phyloP scores from a whole-genome alignment of 2,329 filamentous ascomycete genomes.

The Endocalyx cinctus region DNA sequence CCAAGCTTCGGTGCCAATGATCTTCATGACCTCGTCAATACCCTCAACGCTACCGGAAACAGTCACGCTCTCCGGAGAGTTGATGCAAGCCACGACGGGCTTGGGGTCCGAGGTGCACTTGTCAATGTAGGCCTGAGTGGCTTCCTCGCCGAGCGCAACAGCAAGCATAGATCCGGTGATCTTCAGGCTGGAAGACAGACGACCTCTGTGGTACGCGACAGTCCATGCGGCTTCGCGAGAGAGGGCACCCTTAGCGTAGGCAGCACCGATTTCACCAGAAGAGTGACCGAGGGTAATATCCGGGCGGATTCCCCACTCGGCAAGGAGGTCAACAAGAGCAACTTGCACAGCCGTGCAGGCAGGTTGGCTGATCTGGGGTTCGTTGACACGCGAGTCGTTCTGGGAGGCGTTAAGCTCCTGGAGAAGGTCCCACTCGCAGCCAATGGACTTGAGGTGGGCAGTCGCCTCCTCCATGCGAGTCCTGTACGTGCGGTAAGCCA shows the following conservation, averaged over 20 bases:
- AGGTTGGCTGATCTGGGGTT: conserved; percentile 24
- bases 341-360: conserved; percentile 24
- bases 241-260: conserved; percentile 35
- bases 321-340: conserved; percentile 20
- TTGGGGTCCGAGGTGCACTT: conserved; percentile 19
- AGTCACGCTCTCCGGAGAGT: conserved; percentile 24
- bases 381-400: conserved; percentile 20
- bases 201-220: conserved; percentile 24
- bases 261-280: conserved; percentile 37
- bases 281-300: conserved; percentile 34
- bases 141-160: conserved; percentile 19
- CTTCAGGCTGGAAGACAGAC: conserved; percentile 20
- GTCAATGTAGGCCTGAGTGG: conserved; percentile 18
- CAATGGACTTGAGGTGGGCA: conserved; percentile 18
- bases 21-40: conserved; percentile 22
- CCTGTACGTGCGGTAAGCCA: conserved; percentile 20
- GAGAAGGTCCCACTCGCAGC: conserved; percentile 21
- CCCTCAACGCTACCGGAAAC: conserved; percentile 23
- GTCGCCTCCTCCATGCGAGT: conserved; percentile 21
- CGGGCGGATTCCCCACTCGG: conserved; percentile 26
- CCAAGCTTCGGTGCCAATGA: conserved; percentile 25
- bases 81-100: conserved; percentile 24
- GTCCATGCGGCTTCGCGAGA: conserved; percentile 25
- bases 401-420: conserved; percentile 20
- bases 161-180: conserved; percentile 24